These are phyloP conservation scores for Emmonsiellopsis sp. DNA, from an alignment of 2,329 filamentous ascomycete genomes.

Conservation along the genomic window DNA sequence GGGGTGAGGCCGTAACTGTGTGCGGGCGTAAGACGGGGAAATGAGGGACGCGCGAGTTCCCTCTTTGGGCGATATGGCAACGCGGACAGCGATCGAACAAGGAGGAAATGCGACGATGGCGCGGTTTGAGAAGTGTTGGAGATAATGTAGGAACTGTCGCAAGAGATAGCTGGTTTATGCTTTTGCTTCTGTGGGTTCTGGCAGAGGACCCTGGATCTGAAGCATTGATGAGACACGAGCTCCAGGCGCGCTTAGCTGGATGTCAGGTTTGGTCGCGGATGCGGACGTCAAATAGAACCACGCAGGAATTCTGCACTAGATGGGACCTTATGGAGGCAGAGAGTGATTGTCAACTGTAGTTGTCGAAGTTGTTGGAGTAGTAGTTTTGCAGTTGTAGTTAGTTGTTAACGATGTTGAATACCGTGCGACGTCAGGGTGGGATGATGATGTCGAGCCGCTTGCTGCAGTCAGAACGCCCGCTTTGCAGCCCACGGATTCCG, in stretches of 20 bases:
- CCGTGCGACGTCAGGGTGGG: background rate
- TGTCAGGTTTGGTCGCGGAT: background rate
- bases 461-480: background rate
- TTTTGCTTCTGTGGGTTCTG: background rate
- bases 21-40: background rate
- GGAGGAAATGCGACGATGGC: background rate
- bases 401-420: background rate
- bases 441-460: background rate
- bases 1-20: background rate
- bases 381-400: background rate
- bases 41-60: background rate
- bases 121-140: constrained; percentile 1
- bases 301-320: background rate
- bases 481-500: background rate
- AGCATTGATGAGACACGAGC: constrained; percentile 2
- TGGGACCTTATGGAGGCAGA: background rate
- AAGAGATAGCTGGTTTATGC: background rate
- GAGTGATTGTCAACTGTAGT: background rate
- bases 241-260: background rate
- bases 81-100: background rate
- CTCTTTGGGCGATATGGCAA: background rate
- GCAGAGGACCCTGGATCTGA: background rate
- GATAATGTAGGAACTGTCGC: background rate
- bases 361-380: background rate
- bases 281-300: background rate